Conservation (phyloP, 2,329 filamentous ascomycete species). For the Paecilomyces fulvus region DNA sequence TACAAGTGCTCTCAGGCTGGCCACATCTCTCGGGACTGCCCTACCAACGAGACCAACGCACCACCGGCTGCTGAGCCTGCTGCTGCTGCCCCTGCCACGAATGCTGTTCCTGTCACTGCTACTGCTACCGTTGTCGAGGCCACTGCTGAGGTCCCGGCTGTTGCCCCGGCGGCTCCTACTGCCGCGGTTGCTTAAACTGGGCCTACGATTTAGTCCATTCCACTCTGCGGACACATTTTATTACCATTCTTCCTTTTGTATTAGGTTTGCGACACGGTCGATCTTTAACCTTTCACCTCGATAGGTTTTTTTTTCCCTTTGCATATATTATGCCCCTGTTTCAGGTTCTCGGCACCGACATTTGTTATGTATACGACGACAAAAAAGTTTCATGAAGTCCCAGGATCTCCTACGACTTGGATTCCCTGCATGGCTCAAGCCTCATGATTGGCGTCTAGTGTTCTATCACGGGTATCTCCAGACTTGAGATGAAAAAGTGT, state of each 20-base stretch:
- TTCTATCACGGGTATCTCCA: conserved; percentile 29
- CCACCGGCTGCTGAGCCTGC: conserved; percentile 28
- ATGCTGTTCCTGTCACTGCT: conserved; percentile 13
- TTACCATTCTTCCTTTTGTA: conserved; percentile 19
- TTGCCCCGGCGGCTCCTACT: conserved; percentile 30
- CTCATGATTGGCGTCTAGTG: conserved; percentile 37
- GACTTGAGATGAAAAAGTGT: conserved; percentile 23
- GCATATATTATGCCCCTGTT: conserved; percentile 30
- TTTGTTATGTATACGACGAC: conserved; percentile 36
- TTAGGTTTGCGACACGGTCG: conserved; percentile 19
- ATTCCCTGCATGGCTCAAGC: conserved; percentile 25
- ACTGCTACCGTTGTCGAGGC: conserved; percentile 29
- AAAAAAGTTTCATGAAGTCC: conserved; percentile 34
- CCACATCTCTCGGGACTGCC: conserved; percentile 93
- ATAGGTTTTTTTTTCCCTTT: conserved; percentile 24
- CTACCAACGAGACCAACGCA: conserved; percentile 55
- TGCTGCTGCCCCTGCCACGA: conserved; percentile 29
- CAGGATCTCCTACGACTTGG: conserved; percentile 25
- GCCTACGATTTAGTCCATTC: conserved; percentile 9
- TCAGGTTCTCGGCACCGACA: conserved; percentile 20
- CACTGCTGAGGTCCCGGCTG: conserved; percentile 23
- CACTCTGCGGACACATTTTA: conserved; percentile 9
- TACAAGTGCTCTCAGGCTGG: conserved; percentile 95
- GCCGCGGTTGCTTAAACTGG: conserved; percentile 36
- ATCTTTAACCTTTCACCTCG: conserved; percentile 8